Conservation (phyloP, 2,329 filamentous ascomycete genomes). For the Botrytis pseudocinerea region DNA sequence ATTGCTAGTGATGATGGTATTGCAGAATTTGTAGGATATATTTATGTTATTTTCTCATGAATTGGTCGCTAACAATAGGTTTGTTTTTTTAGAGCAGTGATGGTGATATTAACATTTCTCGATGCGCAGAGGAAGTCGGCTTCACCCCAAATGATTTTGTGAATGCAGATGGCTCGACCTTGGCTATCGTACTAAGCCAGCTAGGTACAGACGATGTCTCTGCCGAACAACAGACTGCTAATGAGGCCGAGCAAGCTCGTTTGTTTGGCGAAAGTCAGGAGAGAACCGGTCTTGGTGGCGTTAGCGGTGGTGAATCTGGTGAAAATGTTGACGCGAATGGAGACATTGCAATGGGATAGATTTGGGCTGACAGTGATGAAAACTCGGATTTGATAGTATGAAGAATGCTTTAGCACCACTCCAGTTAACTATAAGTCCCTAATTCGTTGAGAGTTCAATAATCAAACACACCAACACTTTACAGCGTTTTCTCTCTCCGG, state of each 20-base stretch:
- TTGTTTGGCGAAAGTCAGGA: background rate
- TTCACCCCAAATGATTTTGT: background rate
- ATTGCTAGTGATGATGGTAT: background rate
- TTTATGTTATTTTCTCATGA: too few relatives aligned
- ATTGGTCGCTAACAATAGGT: background rate
- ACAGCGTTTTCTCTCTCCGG: too few relatives aligned
- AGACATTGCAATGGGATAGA: background rate
- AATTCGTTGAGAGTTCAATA: background rate
- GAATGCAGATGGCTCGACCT: fast-evolving
- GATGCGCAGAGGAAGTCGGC: fast-evolving
- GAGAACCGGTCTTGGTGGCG: background rate
- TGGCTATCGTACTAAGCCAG: background rate
- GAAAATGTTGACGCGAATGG: background rate
- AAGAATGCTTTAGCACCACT: background rate
- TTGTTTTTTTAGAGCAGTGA: fast-evolving
- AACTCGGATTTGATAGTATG: background rate
- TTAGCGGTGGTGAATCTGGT: background rate
- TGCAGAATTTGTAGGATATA: background rate
- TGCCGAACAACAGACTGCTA: background rate
- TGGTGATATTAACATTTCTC: fast-evolving
- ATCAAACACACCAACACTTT: too few relatives aligned
- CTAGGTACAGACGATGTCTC: fast-evolving
- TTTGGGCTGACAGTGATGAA: background rate
- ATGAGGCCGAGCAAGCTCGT: background rate
- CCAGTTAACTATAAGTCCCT: too few relatives aligned